A percentile compares a stretch with the other conserved stretches of the same genome.
Conservation (phyloP, 805 yeast species). For the Schwanniomyces occidentalis region DNA sequence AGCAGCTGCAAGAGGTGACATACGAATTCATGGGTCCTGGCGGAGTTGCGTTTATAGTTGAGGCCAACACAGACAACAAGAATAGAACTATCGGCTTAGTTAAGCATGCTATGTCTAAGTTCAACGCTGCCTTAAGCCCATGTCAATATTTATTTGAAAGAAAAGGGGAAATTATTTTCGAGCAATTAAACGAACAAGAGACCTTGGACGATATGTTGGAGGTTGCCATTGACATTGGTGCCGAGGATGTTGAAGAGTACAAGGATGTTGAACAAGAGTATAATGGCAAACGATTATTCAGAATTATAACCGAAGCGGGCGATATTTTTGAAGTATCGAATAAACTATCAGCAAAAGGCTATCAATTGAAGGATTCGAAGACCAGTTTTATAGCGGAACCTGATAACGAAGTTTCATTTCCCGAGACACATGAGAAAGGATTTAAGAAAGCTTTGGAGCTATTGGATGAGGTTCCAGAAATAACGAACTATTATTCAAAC, state of each 20-base stretch:
- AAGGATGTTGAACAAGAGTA: conserved; percentile 44
- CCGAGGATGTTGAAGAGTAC: conserved; percentile 70
- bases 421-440: conserved; percentile 50
- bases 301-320: conserved; percentile 62
- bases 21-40: conserved; percentile 95
- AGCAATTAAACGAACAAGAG: conserved; percentile 32
- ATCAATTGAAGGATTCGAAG: conserved; percentile 67
- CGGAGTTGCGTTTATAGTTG: conserved; percentile 82
- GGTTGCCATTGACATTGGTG: conserved; percentile 71
- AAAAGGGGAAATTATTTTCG: conserved; percentile 67
- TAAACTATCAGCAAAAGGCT: conserved; percentile 50
- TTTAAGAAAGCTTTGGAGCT: conserved; percentile 57
- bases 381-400: conserved; percentile 64
- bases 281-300: conserved; percentile 29
- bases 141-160: conserved; percentile 75
- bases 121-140: conserved; percentile 71
- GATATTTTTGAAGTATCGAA: conserved; percentile 64
- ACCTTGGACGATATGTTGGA: conserved; percentile 72
- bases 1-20: conserved; percentile 51
- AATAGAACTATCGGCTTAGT: conserved; percentile 76
- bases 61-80: conserved; percentile 87
- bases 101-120: conserved; percentile 71
- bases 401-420: conserved; percentile 58
- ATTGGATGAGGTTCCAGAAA: conserved; percentile 81
- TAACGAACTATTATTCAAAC: conserved; percentile 77